These are phyloP conservation scores for Cystobasidiaceae sp. DNA, from an alignment of 1,284 basidiomycete genomes.

Conservation along the genomic window DNA sequence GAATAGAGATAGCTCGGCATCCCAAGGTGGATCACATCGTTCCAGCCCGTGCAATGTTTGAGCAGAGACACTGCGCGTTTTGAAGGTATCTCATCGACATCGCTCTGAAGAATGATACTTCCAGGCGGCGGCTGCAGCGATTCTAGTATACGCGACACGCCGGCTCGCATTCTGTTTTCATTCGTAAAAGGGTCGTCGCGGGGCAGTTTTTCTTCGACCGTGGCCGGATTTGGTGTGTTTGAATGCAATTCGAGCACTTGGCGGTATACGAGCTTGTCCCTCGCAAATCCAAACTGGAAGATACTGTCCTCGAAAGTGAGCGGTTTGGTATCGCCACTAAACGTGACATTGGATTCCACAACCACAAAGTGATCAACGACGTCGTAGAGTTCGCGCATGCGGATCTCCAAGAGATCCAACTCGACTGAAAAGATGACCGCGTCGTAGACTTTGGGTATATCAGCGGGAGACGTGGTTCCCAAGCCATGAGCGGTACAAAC, in stretches of 20 bases:
- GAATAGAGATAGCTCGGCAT: constrained; percentile 62
- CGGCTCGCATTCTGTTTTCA: constrained; percentile 17
- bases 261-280: constrained; percentile 55
- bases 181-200: constrained; percentile 19
- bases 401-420: constrained; percentile 63
- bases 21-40: constrained; percentile 58
- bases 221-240: neutral
- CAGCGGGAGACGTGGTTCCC: neutral
- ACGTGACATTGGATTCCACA: constrained; percentile 61
- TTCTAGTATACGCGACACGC: constrained; percentile 6
- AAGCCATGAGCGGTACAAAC: constrained; percentile 11
- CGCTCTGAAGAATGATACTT: constrained; percentile 57
- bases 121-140: neutral
- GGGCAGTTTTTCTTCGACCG: neutral
- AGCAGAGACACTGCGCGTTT: constrained; percentile 57
- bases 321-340: constrained; percentile 59
- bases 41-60: constrained; percentile 55
- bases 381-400: constrained; percentile 60
- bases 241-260: constrained; percentile 11
- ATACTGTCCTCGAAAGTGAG: constrained; percentile 53
- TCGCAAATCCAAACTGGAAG: constrained; percentile 54
- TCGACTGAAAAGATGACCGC: constrained; percentile 52
- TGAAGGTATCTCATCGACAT: constrained; percentile 65
- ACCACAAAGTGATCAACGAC: constrained; percentile 63
- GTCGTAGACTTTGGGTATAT: constrained; percentile 21